Evolutionary conservation across 1,284 basidiomycete species (phyloP).

Genomic region (Sphaerobolus stellatus): DNA sequence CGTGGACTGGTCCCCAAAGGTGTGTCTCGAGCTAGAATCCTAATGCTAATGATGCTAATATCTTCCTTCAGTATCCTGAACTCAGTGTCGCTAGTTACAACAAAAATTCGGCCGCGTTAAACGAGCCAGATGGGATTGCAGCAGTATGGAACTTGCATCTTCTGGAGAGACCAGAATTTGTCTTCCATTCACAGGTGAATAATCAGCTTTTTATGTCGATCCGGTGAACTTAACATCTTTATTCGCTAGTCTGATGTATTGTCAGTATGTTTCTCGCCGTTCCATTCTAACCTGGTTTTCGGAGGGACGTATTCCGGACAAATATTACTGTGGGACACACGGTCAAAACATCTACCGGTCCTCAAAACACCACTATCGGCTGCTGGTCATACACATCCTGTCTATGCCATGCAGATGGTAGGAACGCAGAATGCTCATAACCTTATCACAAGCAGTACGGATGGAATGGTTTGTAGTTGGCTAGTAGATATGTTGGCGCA

Average conservation of each 20-base stretch:
- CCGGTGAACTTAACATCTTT: slow-evolving; percentile 1
- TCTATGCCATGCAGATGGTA: slow-evolving; percentile 96
- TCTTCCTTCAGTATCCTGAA: slow-evolving; percentile 80
- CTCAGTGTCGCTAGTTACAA: slow-evolving; percentile 94
- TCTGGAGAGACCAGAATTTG: slow-evolving; percentile 92
- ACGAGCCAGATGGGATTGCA: slow-evolving; percentile 95
- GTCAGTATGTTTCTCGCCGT: slow-evolving; percentile 94
- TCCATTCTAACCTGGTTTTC: slow-evolving; percentile 95
- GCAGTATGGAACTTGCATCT: slow-evolving; percentile 98
- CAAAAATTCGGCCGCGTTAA: slow-evolving; percentile 87
- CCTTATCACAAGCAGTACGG: slow-evolving; percentile 92
- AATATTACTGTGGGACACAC: slow-evolving; percentile 98
- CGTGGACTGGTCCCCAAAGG: slow-evolving; percentile 97
- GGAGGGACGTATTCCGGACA: slow-evolving; percentile 99
- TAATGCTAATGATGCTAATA: slow-evolving; percentile 10
- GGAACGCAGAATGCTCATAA: slow-evolving; percentile 99
- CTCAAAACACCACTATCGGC: slow-evolving; percentile 95
- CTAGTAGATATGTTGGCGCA: slow-evolving; percentile 97
- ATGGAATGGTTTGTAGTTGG: slow-evolving; percentile 97
- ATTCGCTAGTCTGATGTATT: slow-evolving; percentile 85
- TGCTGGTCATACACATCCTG: slow-evolving; percentile 95
- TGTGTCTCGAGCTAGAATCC: slow-evolving; percentile 31
- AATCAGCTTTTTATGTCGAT: slow-evolving; percentile 2
- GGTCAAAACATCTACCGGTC: slow-evolving; percentile 92
- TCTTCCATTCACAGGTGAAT: slow-evolving; percentile 92